Percentiles rank a stretch among this genome's conserved stretches.
Conservation (phyloP, 148 eudicot genomes). For the Hydrangea macrophylla region DNA sequence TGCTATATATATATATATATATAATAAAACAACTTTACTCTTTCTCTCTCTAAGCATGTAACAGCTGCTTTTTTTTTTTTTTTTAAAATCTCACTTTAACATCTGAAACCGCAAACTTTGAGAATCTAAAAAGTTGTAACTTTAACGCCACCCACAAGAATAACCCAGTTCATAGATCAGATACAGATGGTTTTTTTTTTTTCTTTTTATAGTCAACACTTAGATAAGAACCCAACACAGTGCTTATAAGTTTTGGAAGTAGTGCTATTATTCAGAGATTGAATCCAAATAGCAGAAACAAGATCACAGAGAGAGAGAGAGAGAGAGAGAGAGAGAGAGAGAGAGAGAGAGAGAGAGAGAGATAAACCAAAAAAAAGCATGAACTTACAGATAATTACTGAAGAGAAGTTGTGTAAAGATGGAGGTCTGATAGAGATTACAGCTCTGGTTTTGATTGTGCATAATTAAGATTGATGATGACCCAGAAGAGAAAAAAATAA, state of each 20-base stretch:
- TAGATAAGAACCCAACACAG: not conserved
- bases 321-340: not conserved
- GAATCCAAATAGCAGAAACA: not conserved
- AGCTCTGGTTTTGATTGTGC: not conserved
- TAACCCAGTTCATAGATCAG: constrained; percentile 15
- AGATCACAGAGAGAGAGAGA: not conserved
- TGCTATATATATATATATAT: not conserved
- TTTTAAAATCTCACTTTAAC: not conserved
- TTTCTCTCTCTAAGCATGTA: not conserved
- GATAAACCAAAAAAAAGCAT: too few species aligned
- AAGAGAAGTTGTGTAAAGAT: constrained; percentile 8
- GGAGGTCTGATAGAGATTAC: constrained; percentile 8
- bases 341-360: not conserved
- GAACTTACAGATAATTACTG: constrained; percentile 22
- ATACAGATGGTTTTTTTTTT: not conserved
- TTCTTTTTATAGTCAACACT: not conserved
- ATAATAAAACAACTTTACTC: not conserved
- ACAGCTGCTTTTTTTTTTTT: not conserved
- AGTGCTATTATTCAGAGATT: not conserved
- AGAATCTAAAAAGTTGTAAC: not conserved
- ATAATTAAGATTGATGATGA: constrained; percentile 1
- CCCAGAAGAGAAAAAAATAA: too few species aligned
- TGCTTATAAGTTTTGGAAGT: not conserved
- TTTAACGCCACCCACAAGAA: constrained; percentile 1
- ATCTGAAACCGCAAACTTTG: not conserved